These are phyloP conservation scores for Luffa acutangula DNA, from an alignment of 306 rosid species.

Conservation along the genomic window DNA sequence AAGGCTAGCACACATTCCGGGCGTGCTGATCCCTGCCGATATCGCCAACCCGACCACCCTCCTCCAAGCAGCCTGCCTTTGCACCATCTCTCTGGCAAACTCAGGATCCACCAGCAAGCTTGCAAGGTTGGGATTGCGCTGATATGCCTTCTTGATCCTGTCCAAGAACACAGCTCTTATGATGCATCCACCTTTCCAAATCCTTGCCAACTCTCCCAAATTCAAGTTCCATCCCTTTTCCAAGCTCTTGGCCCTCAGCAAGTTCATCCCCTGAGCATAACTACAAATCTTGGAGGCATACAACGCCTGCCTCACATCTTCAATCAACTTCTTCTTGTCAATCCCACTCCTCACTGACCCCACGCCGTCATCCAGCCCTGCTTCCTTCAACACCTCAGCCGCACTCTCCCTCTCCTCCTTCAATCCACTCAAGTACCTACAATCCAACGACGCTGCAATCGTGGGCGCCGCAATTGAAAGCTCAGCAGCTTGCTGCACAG, in stretches of 20 bases:
- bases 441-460: slow-evolving; percentile 80
- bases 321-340: slow-evolving; percentile 73
- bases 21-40: slow-evolving; percentile 81
- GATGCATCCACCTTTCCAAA: slow-evolving; percentile 97
- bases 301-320: slow-evolving; percentile 90
- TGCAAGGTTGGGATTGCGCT: slow-evolving; percentile 68
- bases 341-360: slow-evolving; percentile 33
- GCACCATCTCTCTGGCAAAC: slow-evolving; percentile 93
- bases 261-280: slow-evolving; percentile 94
- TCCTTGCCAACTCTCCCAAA: slow-evolving; percentile 82
- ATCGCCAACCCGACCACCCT: slow-evolving; percentile 86
- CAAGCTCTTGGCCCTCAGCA: slow-evolving; percentile 76
- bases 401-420: slow-evolving; percentile 93
- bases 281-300: slow-evolving; percentile 94
- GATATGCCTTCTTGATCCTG: slow-evolving; percentile 85
- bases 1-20: slow-evolving; percentile 95
- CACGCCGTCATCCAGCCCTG: slow-evolving; percentile 55
- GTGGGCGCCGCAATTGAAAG: slow-evolving; percentile 82
- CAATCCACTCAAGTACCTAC: slow-evolving; percentile 73
- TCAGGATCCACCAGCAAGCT: slow-evolving; percentile 82
- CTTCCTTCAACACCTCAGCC: slow-evolving; percentile 46
- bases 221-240: slow-evolving; percentile 86
- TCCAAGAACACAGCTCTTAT: slow-evolving; percentile 89
- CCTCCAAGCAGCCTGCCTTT: slow-evolving; percentile 89
- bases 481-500: slow-evolving; percentile 95